Base-by-base conservation (phyloP, 2,329 filamentous ascomycete species). In the Phialophora chinensis region DNA sequence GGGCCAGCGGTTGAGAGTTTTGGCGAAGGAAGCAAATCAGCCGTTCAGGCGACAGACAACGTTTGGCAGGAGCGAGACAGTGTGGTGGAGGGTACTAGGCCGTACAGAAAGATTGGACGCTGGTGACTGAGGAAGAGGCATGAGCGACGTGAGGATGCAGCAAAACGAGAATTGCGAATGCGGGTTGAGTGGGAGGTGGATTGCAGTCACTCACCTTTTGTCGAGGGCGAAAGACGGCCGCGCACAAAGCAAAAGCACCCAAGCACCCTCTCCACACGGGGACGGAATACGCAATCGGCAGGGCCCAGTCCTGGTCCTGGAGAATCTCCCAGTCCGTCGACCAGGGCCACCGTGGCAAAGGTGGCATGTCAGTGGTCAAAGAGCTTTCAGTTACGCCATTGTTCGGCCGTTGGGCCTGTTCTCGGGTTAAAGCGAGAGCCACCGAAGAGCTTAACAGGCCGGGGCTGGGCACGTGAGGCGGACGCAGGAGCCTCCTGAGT, bases 381-480 rank as follows among this genome's bases (percentile, higher is more conserved):
- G 31, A 49, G 47, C 11, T 54, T 61, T 25, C 50, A 33, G 8
- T 61, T 61, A 61, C 59, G 59, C 59, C 59, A 61, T 61, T 54
- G 11, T 61, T 61, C 59, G 59, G 59, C 49, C 59, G 33, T 38
- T 23, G 20, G 25, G 59, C 20, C 47, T 49, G 27, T 61, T 61
- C 49, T 61, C 31, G 59, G 49, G n/a, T 44, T 61, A 61, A 61
- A 53, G 59, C 59, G 59, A 61, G 49, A 25, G 23, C 23, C 23
- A 25, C 23, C 23, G 23, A 25, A 25, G 23, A 61, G 49, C 59
- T 61, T 53, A 61, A 31, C 31, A 38, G 47, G 58, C 58, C 35
- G 4, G 4, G 12, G 12, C 35, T 17, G 33, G 12, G 53, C 27
- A n/a, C 12, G 27, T n/a, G 25, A 29, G 3, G 53, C 29, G 14